These are phyloP conservation scores for Periconia sp. DNA, from an alignment of 2,329 filamentous ascomycete species.

Conservation along the genomic window DNA sequence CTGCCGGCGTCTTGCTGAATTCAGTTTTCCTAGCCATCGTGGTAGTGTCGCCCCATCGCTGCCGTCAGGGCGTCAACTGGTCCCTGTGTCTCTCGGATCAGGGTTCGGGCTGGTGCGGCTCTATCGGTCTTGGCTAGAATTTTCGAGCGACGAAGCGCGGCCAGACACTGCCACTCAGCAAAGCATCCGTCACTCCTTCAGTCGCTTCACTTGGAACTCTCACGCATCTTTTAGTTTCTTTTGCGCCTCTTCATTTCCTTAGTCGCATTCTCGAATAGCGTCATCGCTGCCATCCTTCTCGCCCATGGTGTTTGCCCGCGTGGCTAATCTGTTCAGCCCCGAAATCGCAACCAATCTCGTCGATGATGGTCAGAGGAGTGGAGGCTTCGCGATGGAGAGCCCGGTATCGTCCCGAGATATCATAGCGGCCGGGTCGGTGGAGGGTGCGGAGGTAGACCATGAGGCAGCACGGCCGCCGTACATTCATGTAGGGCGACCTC, in stretches of 20 bases:
- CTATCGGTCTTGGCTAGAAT: constrained; percentile 38
- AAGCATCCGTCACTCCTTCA: constrained; percentile 29
- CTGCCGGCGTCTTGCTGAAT: too few relatives aligned
- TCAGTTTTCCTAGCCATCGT: too few relatives aligned
- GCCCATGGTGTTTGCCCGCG: constrained; percentile 58
- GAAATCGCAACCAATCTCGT: constrained; percentile 40
- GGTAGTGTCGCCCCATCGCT: background rate
- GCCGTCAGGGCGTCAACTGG: constrained; percentile 17
- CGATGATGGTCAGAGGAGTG: constrained; percentile 44
- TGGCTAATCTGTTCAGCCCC: constrained; percentile 55
- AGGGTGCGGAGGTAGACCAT: constrained; percentile 41
- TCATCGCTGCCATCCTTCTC: constrained; percentile 25
- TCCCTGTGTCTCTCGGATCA: constrained; percentile 22
- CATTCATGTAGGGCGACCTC: constrained; percentile 48
- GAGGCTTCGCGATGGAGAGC: constrained; percentile 27
- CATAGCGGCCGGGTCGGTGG: constrained; percentile 17
- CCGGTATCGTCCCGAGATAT: constrained; percentile 28
- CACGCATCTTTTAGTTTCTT: constrained; percentile 4
- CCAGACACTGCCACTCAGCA: constrained; percentile 17
- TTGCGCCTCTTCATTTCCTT: background rate
- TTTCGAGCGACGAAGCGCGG: constrained; percentile 25
- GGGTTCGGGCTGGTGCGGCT: constrained; percentile 17
- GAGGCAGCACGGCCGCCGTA: constrained; percentile 56
- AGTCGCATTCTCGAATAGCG: background rate
- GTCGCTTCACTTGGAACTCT: background rate